Evolutionary conservation across 257 asterid genomes (phyloP).

Genomic region (Solanum medicagineum): DNA sequence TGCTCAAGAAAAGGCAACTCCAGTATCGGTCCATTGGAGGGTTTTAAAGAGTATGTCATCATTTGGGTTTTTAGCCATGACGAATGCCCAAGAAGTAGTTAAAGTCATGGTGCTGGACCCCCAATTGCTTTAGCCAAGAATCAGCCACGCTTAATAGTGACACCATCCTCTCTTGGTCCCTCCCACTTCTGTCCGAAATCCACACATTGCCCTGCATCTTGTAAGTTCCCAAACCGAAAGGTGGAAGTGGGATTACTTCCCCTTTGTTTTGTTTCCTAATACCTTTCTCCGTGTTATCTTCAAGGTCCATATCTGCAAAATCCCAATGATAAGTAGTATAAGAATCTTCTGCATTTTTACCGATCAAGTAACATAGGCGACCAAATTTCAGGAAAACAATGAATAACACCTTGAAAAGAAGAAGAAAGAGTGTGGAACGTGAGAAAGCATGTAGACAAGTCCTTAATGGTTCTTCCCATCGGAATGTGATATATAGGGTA

Average conservation of each 20-base stretch:
- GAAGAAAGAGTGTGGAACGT: slow-evolving; percentile 48
- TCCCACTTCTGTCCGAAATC: slow-evolving; percentile 25
- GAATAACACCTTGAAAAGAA: slow-evolving; percentile 32
- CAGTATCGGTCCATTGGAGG: neutral
- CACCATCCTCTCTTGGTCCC: slow-evolving; percentile 42
- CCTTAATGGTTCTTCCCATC: slow-evolving; percentile 33
- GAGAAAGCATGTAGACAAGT: slow-evolving; percentile 38
- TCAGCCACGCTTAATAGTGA: slow-evolving; percentile 79
- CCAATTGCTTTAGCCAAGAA: slow-evolving; percentile 88
- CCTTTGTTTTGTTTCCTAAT: slow-evolving; percentile 17
- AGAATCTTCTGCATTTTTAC: neutral
- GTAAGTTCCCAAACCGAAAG: slow-evolving; percentile 41
- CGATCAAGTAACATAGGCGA: neutral
- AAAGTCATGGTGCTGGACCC: slow-evolving; percentile 89
- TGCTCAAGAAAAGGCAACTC: neutral
- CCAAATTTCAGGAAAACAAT: neutral
- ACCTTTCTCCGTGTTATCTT: slow-evolving; percentile 2
- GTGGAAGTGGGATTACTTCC: slow-evolving; percentile 27
- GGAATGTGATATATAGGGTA: slow-evolving; percentile 48
- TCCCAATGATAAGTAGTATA: neutral
- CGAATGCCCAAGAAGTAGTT: slow-evolving; percentile 73
- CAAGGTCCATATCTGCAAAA: slow-evolving; percentile 25
- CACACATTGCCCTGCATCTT: slow-evolving; percentile 44
- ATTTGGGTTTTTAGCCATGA: slow-evolving; percentile 16
- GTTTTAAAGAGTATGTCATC: neutral